phyloP scores from a whole-genome alignment of 2,329 filamentous ascomycete species.

The Ceratocystis variospora region DNA sequence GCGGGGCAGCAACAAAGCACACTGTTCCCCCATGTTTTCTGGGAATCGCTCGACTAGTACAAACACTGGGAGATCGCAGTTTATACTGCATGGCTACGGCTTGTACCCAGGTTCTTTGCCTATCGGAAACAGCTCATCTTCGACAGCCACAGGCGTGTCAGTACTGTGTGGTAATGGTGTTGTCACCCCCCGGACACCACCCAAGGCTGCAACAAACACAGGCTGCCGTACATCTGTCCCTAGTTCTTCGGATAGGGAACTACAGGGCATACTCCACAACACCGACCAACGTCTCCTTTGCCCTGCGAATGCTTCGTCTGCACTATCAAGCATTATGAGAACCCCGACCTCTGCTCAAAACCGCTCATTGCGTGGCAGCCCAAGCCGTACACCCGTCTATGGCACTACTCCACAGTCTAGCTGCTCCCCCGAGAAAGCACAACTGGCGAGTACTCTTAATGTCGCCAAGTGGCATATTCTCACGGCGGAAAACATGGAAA shows the following conservation, averaged over 20 bases:
- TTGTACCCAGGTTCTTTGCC: neutral
- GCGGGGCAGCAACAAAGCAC: conserved; percentile 1
- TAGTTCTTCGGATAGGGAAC: conserved; percentile 32
- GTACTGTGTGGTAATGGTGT: neutral
- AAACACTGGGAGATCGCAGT: neutral
- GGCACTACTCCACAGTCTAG: neutral
- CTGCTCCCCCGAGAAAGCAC: conserved; percentile 10
- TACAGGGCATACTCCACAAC: conserved; percentile 38
- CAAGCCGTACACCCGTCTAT: conserved; percentile 11
- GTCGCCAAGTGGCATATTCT: conserved; percentile 14
- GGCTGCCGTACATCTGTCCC: neutral
- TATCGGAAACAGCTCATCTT: neutral
- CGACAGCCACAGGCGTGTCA: neutral
- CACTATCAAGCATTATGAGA: conserved; percentile 11
- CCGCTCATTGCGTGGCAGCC: conserved; percentile 10
- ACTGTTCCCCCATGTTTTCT: conserved; percentile 14
- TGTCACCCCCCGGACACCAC: conserved; percentile 4
- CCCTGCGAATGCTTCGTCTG: conserved; percentile 6
- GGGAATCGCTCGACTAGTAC: conserved; percentile 4
- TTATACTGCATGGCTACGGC: conserved; percentile 1
- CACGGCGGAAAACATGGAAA: conserved; percentile 12
- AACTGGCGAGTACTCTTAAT: conserved; percentile 15
- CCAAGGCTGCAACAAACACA: neutral
- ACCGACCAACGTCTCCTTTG: conserved; percentile 37
- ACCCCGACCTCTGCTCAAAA: conserved; percentile 12